phyloP scores from a whole-genome alignment of 495 filamentous ascomycete species.

The Hypoxylon crocopeplum region DNA sequence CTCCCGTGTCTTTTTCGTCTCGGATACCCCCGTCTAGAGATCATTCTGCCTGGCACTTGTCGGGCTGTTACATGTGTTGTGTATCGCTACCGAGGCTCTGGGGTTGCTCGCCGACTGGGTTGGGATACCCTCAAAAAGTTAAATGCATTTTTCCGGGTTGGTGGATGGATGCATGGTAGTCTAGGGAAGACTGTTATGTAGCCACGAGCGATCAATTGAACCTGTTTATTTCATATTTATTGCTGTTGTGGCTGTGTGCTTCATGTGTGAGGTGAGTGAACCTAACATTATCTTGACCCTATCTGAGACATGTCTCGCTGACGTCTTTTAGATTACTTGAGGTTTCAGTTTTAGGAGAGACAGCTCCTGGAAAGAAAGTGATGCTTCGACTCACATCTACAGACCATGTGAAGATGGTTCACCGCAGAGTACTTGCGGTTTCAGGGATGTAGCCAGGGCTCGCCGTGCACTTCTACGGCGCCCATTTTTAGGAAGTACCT shows the following conservation, averaged over 20 bases:
- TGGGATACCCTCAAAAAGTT: constrained; percentile 13
- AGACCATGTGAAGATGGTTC: too few species aligned
- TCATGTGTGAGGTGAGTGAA: not conserved
- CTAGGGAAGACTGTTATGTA: constrained; percentile 26
- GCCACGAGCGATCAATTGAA: constrained; percentile 28
- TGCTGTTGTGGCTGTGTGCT: not conserved
- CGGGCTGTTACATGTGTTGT: not conserved
- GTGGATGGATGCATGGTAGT: constrained; percentile 18
- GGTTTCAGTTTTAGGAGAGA: too few species aligned
- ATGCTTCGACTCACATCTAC: too few species aligned
- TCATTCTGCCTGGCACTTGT: constrained; percentile 23
- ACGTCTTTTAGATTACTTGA: too few species aligned
- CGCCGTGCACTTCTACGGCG: too few species aligned
- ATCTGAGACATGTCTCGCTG: not conserved
- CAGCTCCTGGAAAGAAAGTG: too few species aligned
- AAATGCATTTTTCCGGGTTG: constrained; percentile 12
- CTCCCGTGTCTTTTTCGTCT: constrained; percentile 17
- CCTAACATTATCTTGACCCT: not conserved
- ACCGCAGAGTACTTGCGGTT: too few species aligned
- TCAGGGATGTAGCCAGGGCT: too few species aligned
- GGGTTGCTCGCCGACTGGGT: constrained; percentile 23
- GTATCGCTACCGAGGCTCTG: constrained; percentile 13
- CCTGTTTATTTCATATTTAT: not conserved
- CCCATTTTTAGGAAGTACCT: too few species aligned
- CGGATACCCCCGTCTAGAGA: constrained; percentile 44